Percentiles rank a stretch among this genome's conserved stretches.
Conservation (phyloP, 805 yeast species). For the Grigorovia transvaalensis region DNA sequence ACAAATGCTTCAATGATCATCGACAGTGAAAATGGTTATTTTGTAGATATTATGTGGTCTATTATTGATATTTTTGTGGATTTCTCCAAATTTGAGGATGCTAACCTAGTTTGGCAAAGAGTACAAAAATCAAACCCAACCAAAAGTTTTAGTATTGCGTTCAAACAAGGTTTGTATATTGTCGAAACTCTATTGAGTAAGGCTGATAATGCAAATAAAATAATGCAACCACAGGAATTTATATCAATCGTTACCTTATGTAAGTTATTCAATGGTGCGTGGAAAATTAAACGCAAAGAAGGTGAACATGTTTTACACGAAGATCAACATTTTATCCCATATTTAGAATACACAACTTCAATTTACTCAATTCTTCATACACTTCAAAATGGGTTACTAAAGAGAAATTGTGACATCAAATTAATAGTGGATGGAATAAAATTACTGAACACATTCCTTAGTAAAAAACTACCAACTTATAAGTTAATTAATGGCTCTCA, state of each 20-base stretch:
- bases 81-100: conserved; percentile 31
- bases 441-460: conserved; percentile 26
- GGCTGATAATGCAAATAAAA: conserved; percentile 20
- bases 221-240: conserved; percentile 32
- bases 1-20: conserved; percentile 51
- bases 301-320: conserved; percentile 65
- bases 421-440: conserved; percentile 28
- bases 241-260: conserved; percentile 37
- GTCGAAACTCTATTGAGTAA: conserved; percentile 30
- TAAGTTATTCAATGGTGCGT: conserved; percentile 47
- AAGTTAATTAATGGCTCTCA: conserved; percentile 18
- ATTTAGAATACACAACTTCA: conserved; percentile 39
- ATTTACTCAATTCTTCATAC: conserved; percentile 34
- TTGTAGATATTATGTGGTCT: conserved; percentile 40
- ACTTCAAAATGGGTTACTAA: conserved; percentile 23
- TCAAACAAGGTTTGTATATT: conserved; percentile 28
- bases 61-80: conserved; percentile 35
- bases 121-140: conserved; percentile 27
- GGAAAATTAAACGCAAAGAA: conserved; percentile 44
- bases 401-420: conserved; percentile 7
- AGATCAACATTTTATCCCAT: conserved; percentile 38
- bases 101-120: conserved; percentile 27
- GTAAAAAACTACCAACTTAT: conserved; percentile 17
- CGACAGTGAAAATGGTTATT: conserved; percentile 24
- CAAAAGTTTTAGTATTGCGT: conserved; percentile 27